These are phyloP conservation scores for Melastoma malabathricum DNA, from an alignment of 345 rosid species.

Conservation along the genomic window DNA sequence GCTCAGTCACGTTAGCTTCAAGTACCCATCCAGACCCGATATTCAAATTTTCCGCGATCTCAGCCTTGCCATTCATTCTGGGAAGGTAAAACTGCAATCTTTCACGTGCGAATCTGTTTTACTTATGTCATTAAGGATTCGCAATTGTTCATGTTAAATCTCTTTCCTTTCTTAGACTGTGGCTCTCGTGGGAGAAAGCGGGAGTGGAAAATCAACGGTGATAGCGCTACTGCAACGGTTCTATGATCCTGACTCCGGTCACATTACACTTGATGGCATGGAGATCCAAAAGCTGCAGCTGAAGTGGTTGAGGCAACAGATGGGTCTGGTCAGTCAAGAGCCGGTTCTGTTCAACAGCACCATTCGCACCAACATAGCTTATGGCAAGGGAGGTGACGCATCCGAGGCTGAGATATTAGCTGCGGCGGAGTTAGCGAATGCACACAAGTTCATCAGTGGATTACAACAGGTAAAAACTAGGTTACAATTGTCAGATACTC, in stretches of 20 bases:
- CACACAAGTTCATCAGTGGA: conserved; percentile 66
- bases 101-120: neutral
- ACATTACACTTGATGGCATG: conserved; percentile 54
- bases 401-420: conserved; percentile 53
- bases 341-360: conserved; percentile 62
- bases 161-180: conserved; percentile 12
- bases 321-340: conserved; percentile 76
- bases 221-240: conserved; percentile 60
- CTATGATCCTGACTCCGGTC: conserved; percentile 70
- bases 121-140: too few relatives aligned
- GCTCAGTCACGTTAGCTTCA: conserved; percentile 51
- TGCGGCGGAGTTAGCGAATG: conserved; percentile 64
- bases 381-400: conserved; percentile 63
- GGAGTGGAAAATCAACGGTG: conserved; percentile 75
- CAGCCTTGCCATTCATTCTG: conserved; percentile 19
- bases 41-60: conserved; percentile 55
- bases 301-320: conserved; percentile 71
- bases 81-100: conserved; percentile 12
- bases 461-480: too few relatives aligned
- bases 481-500: too few relatives aligned
- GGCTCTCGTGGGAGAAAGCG: conserved; percentile 39
- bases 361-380: conserved; percentile 64
- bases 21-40: conserved; percentile 65
- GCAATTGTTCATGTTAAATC: too few relatives aligned
- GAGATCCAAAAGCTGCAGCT: conserved; percentile 45